These are phyloP conservation scores for Hortaea werneckii DNA, from an alignment of 2,329 filamentous ascomycete genomes.

Conservation along the genomic window DNA sequence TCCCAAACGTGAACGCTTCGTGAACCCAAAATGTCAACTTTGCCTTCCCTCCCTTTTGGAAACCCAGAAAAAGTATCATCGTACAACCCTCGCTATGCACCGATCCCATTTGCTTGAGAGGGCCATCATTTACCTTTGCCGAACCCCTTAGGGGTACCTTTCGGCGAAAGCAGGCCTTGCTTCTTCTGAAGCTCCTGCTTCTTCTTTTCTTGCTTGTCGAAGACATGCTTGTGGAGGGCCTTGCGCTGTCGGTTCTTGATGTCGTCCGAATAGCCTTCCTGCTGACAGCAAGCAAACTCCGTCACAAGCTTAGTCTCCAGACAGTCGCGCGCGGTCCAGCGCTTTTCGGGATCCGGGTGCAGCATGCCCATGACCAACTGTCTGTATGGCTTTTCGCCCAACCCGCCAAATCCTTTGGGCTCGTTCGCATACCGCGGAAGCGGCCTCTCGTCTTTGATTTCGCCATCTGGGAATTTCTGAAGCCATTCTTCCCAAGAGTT, in stretches of 20 bases:
- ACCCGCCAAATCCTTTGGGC: conserved; percentile 50
- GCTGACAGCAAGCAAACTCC: conserved; percentile 23
- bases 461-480: conserved; percentile 41
- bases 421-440: conserved; percentile 49
- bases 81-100: no score
- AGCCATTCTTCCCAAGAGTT: conserved; percentile 62
- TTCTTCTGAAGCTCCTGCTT: no score
- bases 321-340: conserved; percentile 59
- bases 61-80: no score
- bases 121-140: not conserved
- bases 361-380: conserved; percentile 71
- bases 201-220: conserved; percentile 27
- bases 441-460: conserved; percentile 36
- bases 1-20: no score
- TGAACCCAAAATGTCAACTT: no score
- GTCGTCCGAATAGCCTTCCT: conserved; percentile 25
- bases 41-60: no score
- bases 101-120: no score
- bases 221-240: conserved; percentile 31
- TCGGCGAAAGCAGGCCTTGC: not conserved
- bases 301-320: conserved; percentile 44
- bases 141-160: not conserved
- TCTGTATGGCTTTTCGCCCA: conserved; percentile 59
- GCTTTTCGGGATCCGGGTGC: conserved; percentile 62
- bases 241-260: conserved; percentile 30